Base-by-base conservation (phyloP, 192 early-diverging fungal genomes). In the Tieghemiomyces parasiticus region DNA sequence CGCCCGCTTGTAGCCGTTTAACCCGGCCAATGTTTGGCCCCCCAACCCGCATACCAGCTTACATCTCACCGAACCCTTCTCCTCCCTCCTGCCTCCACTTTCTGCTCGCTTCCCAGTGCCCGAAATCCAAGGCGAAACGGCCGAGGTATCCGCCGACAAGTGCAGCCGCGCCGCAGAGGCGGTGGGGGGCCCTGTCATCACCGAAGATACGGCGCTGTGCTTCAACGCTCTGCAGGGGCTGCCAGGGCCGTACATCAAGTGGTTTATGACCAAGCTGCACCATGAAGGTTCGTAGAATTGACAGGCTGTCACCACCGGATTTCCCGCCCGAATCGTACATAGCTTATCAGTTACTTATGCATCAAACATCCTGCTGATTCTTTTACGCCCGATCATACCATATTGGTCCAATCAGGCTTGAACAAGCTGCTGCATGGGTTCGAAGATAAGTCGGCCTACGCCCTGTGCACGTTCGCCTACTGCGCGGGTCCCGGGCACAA, bases 151-250 rank as follows among this genome's bases (percentile, higher is more conserved):
- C 0, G 58, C 60, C 1, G 82, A 84, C 47, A 98, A 98, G 71
- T 89, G 86, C 65, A 76, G 73, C 46, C 71, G 68, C 46, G 95
- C 95, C 4, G 82, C 89, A 3, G 66, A 72, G 31, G 74, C 68
- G 14, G 61, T 87, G 26, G 71, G 81, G 35, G 78, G 83, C 19
- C 85, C 88, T 35, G 85, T 85, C 47, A 82, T 96, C 50, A 89
- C 86, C 38, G 95, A 98, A 71, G 95, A 98, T 74, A 96, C 93
- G 9, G 81, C 80, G 32, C 79, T 98, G 44, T 90, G 90, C 65
- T 98, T 96, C 76, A 91, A 89, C 62, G 91, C 92, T 8, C 74
- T 98, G 70, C 87, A 92, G 60, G 87, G 87, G 9, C 81, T 97
- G 42, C 92, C 94, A 16, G 94, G 94, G 6, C 89, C 93, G 2